These are phyloP conservation scores for Drechslerella coelobrocha DNA, from an alignment of 2,329 filamentous ascomycete species.

Conservation along the genomic window DNA sequence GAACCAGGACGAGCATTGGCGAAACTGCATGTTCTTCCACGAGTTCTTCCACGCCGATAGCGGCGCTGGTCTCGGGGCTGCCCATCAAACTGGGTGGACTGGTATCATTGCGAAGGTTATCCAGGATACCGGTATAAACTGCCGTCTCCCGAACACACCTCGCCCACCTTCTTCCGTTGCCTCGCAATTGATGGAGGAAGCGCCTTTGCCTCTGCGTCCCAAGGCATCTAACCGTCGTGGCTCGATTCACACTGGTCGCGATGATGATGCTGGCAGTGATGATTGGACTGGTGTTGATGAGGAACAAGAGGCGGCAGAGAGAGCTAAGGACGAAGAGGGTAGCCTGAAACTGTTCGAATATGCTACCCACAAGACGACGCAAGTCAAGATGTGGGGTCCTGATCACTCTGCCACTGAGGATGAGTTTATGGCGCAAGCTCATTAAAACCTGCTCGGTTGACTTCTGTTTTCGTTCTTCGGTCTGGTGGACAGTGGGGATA, in stretches of 20 bases:
- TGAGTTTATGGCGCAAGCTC: conserved; percentile 67
- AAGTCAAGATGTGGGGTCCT: too few relatives aligned
- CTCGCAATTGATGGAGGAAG: conserved; percentile 93
- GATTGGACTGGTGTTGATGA: conserved; percentile 63
- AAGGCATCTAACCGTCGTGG: conserved; percentile 71
- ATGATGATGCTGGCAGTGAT: conserved; percentile 62
- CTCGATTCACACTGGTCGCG: conserved; percentile 77
- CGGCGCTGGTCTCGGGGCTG: conserved; percentile 86
- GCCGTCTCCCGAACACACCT: conserved; percentile 89
- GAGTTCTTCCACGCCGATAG: conserved; percentile 96
- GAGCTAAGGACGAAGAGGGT: too few relatives aligned
- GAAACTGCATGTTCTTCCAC: conserved; percentile 91
- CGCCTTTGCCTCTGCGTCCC: conserved; percentile 61
- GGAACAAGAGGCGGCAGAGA: conserved; percentile 65
- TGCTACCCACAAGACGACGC: conserved; percentile 67
- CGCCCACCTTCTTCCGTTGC: conserved; percentile 83
- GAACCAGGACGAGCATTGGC: conserved; percentile 92
- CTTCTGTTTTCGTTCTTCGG: neutral
- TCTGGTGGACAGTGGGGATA: neutral
- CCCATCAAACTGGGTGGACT: conserved; percentile 96
- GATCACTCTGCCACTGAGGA: conserved; percentile 62
- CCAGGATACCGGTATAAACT: conserved; percentile 91
- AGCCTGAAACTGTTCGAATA: too few relatives aligned
- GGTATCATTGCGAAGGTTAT: conserved; percentile 96
- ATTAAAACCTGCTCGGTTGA: neutral